Percentiles rank a stretch among this genome's conserved stretches.
These are phyloP conservation scores for Suillus americanus DNA, from an alignment of 768 basidiomycete genomes.

Conservation along the genomic window DNA sequence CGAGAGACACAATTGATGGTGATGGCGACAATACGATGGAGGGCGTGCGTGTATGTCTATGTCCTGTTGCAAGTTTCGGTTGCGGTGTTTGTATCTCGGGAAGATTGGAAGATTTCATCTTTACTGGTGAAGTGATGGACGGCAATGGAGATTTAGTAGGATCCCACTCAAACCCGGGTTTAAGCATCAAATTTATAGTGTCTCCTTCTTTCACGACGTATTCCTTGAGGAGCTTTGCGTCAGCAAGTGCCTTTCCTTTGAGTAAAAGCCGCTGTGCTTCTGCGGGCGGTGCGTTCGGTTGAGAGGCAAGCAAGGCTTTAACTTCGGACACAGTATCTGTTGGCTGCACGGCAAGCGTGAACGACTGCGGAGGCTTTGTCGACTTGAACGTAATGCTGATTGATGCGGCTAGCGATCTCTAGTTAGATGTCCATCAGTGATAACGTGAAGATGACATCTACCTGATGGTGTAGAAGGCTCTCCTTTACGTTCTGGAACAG, in stretches of 20 bases:
- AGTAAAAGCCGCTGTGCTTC: constrained; percentile 84
- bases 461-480: constrained; percentile 31
- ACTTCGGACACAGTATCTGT: constrained; percentile 84
- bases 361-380: constrained; percentile 78
- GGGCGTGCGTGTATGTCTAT: constrained; percentile 65
- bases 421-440: constrained; percentile 13
- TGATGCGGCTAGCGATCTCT: constrained; percentile 14
- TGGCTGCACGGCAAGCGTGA: constrained; percentile 68
- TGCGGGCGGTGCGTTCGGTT: constrained; percentile 70
- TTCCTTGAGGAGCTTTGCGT: constrained; percentile 86
- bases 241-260: constrained; percentile 92
- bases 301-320: constrained; percentile 71
- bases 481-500: constrained; percentile 54
- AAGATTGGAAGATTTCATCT: constrained; percentile 24
- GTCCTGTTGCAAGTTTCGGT: constrained; percentile 29
- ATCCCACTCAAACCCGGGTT: constrained; percentile 71
- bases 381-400: constrained; percentile 87
- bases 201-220: constrained; percentile 82
- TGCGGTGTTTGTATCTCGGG: constrained; percentile 23
- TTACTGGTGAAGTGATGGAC: constrained; percentile 19
- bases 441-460: constrained; percentile 16
- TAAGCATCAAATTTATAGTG: constrained; percentile 84
- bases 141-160: constrained; percentile 36
- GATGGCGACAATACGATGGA: constrained; percentile 79
- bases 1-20: constrained; percentile 48